phyloP scores from a whole-genome alignment of 2,329 filamentous ascomycete genomes.

The Alternaria triticina region DNA sequence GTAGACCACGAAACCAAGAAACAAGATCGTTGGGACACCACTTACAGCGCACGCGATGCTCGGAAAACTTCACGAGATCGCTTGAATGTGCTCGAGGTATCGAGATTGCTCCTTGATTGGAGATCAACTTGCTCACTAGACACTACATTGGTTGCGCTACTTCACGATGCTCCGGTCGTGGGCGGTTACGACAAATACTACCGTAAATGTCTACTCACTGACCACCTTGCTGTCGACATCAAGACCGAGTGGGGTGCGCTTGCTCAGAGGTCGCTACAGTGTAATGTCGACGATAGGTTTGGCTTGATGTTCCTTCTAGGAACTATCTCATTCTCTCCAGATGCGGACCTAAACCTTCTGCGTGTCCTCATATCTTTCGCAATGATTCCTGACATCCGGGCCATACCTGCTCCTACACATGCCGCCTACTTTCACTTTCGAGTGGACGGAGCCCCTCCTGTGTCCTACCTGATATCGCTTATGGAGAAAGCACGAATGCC shows the following conservation, averaged over 20 bases:
- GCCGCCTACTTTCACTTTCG: conserved; percentile 44
- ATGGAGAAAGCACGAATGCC: conserved; percentile 37
- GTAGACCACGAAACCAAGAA: not conserved
- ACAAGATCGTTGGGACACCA: not conserved
- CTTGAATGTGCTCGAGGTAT: conserved; percentile 17
- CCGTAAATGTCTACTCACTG: conserved; percentile 44
- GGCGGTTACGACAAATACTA: conserved; percentile 49
- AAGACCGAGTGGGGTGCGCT: conserved; percentile 54
- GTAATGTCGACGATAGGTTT: conserved; percentile 34
- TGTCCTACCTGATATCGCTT: conserved; percentile 6
- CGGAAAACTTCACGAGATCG: not conserved
- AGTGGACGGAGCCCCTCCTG: conserved; percentile 37
- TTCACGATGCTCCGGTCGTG: conserved; percentile 47
- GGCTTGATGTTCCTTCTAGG: conserved; percentile 56
- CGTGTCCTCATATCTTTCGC: conserved; percentile 56
- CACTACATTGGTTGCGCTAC: conserved; percentile 11
- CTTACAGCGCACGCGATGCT: conserved; percentile 24
- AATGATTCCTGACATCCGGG: conserved; percentile 49
- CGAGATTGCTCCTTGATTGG: conserved; percentile 19
- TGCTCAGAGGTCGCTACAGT: conserved; percentile 45
- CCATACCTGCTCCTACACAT: conserved; percentile 46
- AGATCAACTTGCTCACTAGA: conserved; percentile 7
- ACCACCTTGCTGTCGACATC: conserved; percentile 50
- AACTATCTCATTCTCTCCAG: conserved; percentile 51
- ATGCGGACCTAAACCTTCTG: conserved; percentile 51